Evolutionary conservation across 768 basidiomycete genomes (phyloP).

Genomic region (Suillus plorans): DNA sequence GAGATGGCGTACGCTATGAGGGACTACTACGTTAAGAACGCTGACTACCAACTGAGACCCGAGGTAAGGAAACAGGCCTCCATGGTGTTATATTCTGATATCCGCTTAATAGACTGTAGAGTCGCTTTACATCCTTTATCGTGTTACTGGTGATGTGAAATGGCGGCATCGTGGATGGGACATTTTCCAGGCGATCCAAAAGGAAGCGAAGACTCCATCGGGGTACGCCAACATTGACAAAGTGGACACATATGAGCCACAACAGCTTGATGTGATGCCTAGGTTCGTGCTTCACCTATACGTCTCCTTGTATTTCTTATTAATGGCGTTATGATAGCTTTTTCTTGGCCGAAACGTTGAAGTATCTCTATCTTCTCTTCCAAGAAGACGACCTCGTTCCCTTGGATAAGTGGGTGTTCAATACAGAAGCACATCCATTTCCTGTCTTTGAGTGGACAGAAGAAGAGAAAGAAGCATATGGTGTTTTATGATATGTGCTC

Average conservation of each 20-base stretch:
- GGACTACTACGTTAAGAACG: constrained; percentile 53
- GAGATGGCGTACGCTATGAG: constrained; percentile 30
- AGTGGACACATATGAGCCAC: constrained; percentile 44
- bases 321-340: constrained; percentile 31
- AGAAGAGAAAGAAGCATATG: constrained; percentile 47
- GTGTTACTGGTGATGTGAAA: constrained; percentile 59
- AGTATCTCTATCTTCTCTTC: constrained; percentile 75
- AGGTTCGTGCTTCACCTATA: constrained; percentile 48
- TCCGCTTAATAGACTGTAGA: constrained; percentile 57
- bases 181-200: constrained; percentile 67
- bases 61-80: constrained; percentile 47
- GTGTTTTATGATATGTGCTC: constrained; percentile 23
- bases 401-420: constrained; percentile 58
- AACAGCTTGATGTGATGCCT: constrained; percentile 63
- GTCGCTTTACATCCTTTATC: constrained; percentile 71
- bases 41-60: constrained; percentile 61
- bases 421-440: constrained; percentile 77
- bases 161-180: constrained; percentile 76
- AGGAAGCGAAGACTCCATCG: constrained; percentile 50
- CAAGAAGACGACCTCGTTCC: constrained; percentile 58
- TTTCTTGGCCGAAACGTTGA: constrained; percentile 63
- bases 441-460: constrained; percentile 66
- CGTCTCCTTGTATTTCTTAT: not conserved
- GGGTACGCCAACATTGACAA: constrained; percentile 63
- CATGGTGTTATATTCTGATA: not conserved